These are phyloP conservation scores for Boletus subparvulus DNA, from an alignment of 768 basidiomycete species.

Conservation along the genomic window DNA sequence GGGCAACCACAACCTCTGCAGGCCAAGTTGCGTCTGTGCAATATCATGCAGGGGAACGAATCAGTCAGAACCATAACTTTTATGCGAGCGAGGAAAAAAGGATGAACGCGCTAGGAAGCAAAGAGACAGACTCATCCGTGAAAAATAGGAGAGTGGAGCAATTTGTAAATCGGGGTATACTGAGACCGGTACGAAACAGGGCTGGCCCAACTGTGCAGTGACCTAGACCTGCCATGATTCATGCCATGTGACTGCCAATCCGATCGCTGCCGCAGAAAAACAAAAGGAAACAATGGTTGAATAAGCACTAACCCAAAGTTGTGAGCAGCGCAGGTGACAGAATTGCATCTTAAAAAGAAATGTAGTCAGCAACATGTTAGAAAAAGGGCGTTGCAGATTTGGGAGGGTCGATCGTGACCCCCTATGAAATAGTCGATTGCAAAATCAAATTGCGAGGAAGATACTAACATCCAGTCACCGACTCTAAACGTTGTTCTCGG, in stretches of 20 bases:
- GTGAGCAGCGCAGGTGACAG: conserved; percentile 71
- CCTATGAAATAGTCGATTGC: conserved; percentile 10
- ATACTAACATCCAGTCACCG: conserved; percentile 76
- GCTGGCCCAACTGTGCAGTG: not conserved
- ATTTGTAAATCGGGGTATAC: conserved; percentile 27
- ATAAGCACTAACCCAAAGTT: conserved; percentile 73
- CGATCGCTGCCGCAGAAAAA: conserved; percentile 1
- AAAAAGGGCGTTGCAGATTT: conserved; percentile 6
- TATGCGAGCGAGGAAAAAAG: conserved; percentile 12
- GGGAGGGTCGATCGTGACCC: conserved; percentile 15
- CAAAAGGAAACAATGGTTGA: conserved; percentile 2
- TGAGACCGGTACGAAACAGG: conserved; percentile 19
- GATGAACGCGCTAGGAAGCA: not conserved
- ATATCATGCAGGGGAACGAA: conserved; percentile 48
- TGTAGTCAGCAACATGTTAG: conserved; percentile 4
- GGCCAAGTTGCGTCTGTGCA: conserved; percentile 67
- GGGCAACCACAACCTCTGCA: conserved; percentile 79
- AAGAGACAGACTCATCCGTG: conserved; percentile 3
- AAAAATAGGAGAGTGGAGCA: conserved; percentile 29
- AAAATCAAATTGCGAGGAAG: conserved; percentile 21
- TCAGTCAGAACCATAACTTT: conserved; percentile 43
- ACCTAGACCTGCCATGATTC: not conserved
- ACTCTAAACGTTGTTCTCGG: conserved; percentile 62
- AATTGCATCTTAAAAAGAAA: conserved; percentile 52
- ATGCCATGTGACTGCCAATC: conserved; percentile 1